Evolutionary conservation across 306 rosid species (phyloP).

Genomic region (Lathyrus oleraceus): DNA sequence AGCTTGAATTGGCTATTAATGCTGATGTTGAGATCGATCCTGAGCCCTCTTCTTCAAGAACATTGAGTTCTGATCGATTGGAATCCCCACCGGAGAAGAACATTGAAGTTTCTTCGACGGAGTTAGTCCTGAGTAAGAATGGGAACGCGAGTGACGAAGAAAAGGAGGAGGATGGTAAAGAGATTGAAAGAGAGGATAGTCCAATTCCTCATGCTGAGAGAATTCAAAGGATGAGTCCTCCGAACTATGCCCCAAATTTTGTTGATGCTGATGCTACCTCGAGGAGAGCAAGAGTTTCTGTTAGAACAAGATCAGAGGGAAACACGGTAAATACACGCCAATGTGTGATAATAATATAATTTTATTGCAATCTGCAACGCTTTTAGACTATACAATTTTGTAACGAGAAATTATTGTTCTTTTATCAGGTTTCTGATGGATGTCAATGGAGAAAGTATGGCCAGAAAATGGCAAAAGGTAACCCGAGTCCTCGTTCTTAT

Average conservation of each 20-base stretch:
- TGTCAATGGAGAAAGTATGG: conserved; percentile 98
- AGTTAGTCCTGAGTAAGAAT: conserved; percentile 22
- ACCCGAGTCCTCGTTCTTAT: conserved; percentile 91
- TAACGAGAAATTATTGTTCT: neutral
- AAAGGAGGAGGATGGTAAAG: conserved; percentile 39
- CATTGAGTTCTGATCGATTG: conserved; percentile 37
- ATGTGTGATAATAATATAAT: neutral
- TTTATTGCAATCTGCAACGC: neutral
- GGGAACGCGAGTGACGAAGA: conserved; percentile 40
- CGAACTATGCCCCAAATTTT: conserved; percentile 45
- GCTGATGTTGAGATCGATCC: conserved; percentile 23
- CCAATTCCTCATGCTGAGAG: conserved; percentile 54
- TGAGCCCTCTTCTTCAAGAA: conserved; percentile 53
- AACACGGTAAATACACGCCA: conserved; percentile 51
- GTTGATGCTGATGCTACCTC: conserved; percentile 78
- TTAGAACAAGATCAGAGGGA: conserved; percentile 80
- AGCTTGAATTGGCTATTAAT: conserved; percentile 62
- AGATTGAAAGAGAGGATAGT: conserved; percentile 46
- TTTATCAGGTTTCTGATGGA: conserved; percentile 73
- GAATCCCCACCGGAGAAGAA: conserved; percentile 38
- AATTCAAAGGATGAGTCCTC: conserved; percentile 49
- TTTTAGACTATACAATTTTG: neutral
- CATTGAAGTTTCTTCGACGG: conserved; percentile 38
- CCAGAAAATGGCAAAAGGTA: conserved; percentile 90
- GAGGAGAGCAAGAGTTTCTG: conserved; percentile 79